Conservation (phyloP, 306 rosid species). For the Cicer cuneatum region DNA sequence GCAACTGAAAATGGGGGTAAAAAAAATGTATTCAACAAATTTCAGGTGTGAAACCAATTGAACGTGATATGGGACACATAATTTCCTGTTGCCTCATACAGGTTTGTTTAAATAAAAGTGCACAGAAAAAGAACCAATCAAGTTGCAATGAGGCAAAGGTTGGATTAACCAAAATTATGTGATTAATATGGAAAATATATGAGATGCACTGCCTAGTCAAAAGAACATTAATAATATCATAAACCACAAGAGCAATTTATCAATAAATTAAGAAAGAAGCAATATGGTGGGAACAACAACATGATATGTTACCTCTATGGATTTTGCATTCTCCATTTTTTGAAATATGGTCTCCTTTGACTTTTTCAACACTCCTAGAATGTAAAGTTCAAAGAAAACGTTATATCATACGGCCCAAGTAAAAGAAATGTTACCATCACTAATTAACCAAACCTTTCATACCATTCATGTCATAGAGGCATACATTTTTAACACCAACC, state of each 20-base stretch:
- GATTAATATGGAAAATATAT: constrained; percentile 29
- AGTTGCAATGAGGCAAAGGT: constrained; percentile 4
- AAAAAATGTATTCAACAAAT: too few relatives aligned
- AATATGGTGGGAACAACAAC: background rate
- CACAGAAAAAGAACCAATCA: constrained; percentile 7
- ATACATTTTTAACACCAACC: constrained; percentile 69
- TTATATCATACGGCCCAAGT: constrained; percentile 23
- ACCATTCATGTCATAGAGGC: constrained; percentile 91
- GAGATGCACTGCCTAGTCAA: constrained; percentile 21
- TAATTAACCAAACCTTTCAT: constrained; percentile 38
- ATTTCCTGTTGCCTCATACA: constrained; percentile 24
- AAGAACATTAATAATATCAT: constrained; percentile 20
- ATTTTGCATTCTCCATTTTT: constrained; percentile 54
- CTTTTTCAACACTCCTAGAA: constrained; percentile 76
- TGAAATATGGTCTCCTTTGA: constrained; percentile 63
- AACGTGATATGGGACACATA: background rate
- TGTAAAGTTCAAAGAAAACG: constrained; percentile 35
- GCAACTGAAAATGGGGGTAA: too few relatives aligned
- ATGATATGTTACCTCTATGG: constrained; percentile 56
- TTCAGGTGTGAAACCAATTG: too few relatives aligned
- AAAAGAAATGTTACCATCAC: constrained; percentile 36
- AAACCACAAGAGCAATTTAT: constrained; percentile 8
- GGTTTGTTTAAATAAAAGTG: constrained; percentile 12
- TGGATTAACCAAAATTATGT: constrained; percentile 20
- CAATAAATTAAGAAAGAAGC: constrained; percentile 25